Base-by-base conservation (phyloP, 352 stramenopile genomes). In the Aphanomyces stellatus region DNA sequence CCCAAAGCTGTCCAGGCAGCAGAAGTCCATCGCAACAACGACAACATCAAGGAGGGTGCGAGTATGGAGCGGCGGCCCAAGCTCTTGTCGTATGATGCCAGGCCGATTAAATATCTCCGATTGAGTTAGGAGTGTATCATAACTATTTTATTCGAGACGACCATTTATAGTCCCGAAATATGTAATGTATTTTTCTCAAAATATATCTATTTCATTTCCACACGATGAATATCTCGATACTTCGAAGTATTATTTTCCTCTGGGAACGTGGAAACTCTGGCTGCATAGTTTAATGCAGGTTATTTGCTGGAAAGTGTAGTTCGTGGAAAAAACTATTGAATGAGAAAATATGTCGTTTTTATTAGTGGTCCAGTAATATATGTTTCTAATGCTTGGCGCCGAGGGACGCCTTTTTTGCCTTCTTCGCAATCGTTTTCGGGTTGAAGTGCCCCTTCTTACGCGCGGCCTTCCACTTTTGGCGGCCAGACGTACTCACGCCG, bases 381-480 rank as follows among this genome's bases (percentile, higher is more conserved):
- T 67, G 24, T 51, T 27, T 19, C 40, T 67, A 67, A 37, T 67
- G 60, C 46, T 67, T 67, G 41, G 60, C 43, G 22, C 60, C 60
- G 34, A 67, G 60, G 7, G n/a, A 17, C 19, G 63, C 63, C 53
- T 70, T 70, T 15, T 40, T 51, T 46, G 22, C 63, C 13, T 88
- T 89, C 84, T 95, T 95, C 71, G 83, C 78, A 53, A 91, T 90
- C 69, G 82, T 92, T 70, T 95, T 94, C 30, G 85, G 85, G 80
- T 95, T 95, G 66, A 92, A 99, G 63, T 96, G 89, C 43, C 97
- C 97, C 71, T 88, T 90, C 60, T 85, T 82, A 69, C 92, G 87
- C 69, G 80, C 72, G 72, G 87, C 74, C 72, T 95, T 95, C 96
- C 97, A 99, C 65, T 94, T 87, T 82, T 97, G 95, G 66, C 97